Base-by-base conservation (phyloP, 176 grass and related monocot species). In the Rhynchospora tenuis region DNA sequence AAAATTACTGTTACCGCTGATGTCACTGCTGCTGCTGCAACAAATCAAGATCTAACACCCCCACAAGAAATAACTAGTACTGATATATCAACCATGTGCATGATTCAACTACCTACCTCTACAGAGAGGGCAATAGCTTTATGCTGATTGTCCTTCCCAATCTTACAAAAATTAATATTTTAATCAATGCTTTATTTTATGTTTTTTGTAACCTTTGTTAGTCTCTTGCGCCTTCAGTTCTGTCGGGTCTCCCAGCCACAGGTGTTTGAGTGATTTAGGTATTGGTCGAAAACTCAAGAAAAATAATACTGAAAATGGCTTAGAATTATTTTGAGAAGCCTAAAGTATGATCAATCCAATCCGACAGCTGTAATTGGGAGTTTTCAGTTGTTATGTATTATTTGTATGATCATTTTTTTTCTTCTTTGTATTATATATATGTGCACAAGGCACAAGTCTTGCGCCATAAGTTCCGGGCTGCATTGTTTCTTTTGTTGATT, bases 81-180 rank as follows among this genome's bases (percentile, higher is more conserved):
- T 59, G 88, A 90, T 28, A 83, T 59, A 54, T 59, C 81, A 4
- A 81, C 81, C 71, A 84, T 93, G 82, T 94, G 88, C 87, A 91
- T 91, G 85, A 91, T 94, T 87, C 84, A 91, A 62, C 78, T 88
- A 78, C 46, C 89, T 17, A 73, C 78, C 43, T 44, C 77, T 42
- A 81, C 86, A 24, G 89, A 94, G 19, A 64, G 86, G 51, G 86
- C 89, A 2, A 89, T 93, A 15, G 89, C 91, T 67, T 75, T 93
- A 77, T 93, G 89, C 78, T 93, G 79, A 84, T 84, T 72, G 20
- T 26, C 44, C 65, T 43, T 50, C 15, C 72, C 81, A 58, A 76
- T 85, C 47, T 9, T 77, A 55, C 73, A 77, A 77, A 76, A 77
- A 4, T 56, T 77, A 77, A 77, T 56, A 77, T 77, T 77, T 22